These are phyloP conservation scores for Tolypocladium capitatum DNA, from an alignment of 2,329 filamentous ascomycete species.

Conservation along the genomic window DNA sequence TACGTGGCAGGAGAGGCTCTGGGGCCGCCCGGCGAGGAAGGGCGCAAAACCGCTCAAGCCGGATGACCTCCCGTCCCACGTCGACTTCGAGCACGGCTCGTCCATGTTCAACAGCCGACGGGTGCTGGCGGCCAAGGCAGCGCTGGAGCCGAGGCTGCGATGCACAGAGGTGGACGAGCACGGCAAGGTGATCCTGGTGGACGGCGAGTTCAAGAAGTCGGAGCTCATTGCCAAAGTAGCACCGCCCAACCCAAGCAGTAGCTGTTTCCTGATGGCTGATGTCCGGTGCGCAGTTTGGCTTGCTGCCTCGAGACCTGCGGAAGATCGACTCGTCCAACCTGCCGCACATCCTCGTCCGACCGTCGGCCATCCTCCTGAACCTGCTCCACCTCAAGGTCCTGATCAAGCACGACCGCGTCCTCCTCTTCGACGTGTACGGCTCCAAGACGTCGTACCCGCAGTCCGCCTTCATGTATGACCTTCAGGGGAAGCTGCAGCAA, in stretches of 20 bases:
- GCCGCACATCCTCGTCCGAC: constrained; percentile 87
- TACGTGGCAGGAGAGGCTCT: constrained; percentile 37
- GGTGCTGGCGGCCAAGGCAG: constrained; percentile 59
- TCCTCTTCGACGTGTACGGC: constrained; percentile 93
- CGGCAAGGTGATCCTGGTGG: constrained; percentile 82
- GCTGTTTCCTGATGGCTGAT: neutral
- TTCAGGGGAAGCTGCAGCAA: constrained; percentile 83
- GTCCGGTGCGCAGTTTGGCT: constrained; percentile 52
- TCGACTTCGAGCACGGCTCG: constrained; percentile 40
- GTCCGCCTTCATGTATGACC: constrained; percentile 93
- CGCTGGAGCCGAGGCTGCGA: constrained; percentile 71
- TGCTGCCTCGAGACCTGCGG: constrained; percentile 84
- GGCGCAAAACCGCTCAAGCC: constrained; percentile 32
- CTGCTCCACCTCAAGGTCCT: constrained; percentile 90
- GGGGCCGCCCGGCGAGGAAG: constrained; percentile 26
- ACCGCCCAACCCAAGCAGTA: neutral
- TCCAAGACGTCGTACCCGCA: constrained; percentile 91
- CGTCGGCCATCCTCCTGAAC: constrained; percentile 87
- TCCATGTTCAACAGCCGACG: constrained; percentile 56
- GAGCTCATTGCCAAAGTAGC: constrained; percentile 85
- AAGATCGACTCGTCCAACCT: constrained; percentile 96
- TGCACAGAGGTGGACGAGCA: constrained; percentile 93
- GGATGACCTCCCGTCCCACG: constrained; percentile 44
- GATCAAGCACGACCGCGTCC: constrained; percentile 86
- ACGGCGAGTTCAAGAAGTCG: constrained; percentile 94